Evolutionary conservation across 2,329 filamentous ascomycete species (phyloP), one percentile per base, ranked within the genome.

Genomic region (Incumbomyces lentus): DNA sequence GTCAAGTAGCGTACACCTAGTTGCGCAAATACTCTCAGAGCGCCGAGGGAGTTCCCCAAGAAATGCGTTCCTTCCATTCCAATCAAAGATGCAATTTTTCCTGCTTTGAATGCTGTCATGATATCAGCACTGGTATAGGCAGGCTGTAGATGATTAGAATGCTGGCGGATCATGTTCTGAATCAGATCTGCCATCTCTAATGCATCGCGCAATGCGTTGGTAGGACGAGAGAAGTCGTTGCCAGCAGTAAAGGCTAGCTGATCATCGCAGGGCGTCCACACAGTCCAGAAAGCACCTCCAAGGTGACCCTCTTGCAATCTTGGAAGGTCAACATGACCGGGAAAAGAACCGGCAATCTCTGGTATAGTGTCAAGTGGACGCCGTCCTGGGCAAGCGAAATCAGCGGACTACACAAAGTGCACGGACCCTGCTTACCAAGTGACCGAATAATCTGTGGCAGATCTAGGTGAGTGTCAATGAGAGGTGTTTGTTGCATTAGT

Each of bases 251-350:
- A 33, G n/a, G 3, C 74, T 73, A 41, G 76, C 78, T 57, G 89
- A 78, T 64, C 62, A 0, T 87, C 86, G 59, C 89, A 95, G 0
- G 78, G 77, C 33, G 83, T 78, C 57, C 74, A 95, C 10, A 92
- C 86, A 59, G 83, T 89, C 89, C 89, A 95, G 62, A 95, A 96
- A 12, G 85, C 81, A 45, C 88, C 90, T 31, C 88, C 87, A 51
- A 83, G 78, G 54, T 74, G 72, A 1, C 89, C 88, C 40, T 78
- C 64, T 31, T 76, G 72, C 40, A 95, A 72, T 6, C 88, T 78
- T 1, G 82, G 80, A 8, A 95, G 68, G 62, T 95, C 90, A 43
- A 92, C 82, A 55, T 95, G 86, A 2, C 73, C 73, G 0, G 63
- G 59, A 40, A 93, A 65, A 1, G 75, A 77, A 26, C 84, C 86